phyloP scores from a whole-genome alignment of 805 yeast genomes.

The Candida corydali region DNA sequence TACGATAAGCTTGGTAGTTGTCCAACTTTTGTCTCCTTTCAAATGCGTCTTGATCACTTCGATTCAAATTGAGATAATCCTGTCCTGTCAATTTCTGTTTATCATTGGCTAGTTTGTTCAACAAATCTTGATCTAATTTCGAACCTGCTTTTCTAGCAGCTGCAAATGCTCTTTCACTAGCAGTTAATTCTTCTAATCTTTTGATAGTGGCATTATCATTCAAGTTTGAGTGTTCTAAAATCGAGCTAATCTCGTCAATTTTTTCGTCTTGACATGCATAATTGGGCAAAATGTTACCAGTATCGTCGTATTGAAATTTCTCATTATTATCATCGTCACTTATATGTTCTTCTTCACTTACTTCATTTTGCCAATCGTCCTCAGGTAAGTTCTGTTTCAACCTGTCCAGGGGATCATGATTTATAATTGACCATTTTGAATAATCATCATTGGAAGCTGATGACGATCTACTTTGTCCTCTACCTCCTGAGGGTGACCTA shows the following conservation, averaged over 20 bases:
- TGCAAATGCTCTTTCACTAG: constrained; percentile 55
- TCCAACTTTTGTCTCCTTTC: constrained; percentile 49
- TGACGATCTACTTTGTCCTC: constrained; percentile 23
- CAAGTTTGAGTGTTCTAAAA: constrained; percentile 36
- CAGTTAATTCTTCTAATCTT: constrained; percentile 51
- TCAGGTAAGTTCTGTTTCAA: constrained; percentile 22
- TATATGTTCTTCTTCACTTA: constrained; percentile 58
- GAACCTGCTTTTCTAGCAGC: constrained; percentile 47
- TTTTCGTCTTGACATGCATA: constrained; percentile 45
- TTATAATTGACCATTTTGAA: constrained; percentile 58
- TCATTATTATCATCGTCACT: constrained; percentile 56
- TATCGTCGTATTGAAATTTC: constrained; percentile 57
- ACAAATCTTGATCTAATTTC: constrained; percentile 28
- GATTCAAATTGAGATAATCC: constrained; percentile 38
- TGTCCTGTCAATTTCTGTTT: constrained; percentile 41
- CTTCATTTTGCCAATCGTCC: constrained; percentile 28
- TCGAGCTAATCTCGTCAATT: constrained; percentile 33
- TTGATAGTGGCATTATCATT: constrained; percentile 46
- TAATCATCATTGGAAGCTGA: constrained; percentile 34
- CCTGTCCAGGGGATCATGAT: constrained; percentile 73
- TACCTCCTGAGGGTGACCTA: constrained; percentile 29
- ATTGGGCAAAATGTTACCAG: constrained; percentile 55
- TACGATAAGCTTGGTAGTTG: constrained; percentile 55
- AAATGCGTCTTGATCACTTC: constrained; percentile 43
- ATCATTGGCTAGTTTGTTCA: constrained; percentile 28